Conservation (phyloP, 805 yeast species). For the Hagleromyces aurorensis region DNA sequence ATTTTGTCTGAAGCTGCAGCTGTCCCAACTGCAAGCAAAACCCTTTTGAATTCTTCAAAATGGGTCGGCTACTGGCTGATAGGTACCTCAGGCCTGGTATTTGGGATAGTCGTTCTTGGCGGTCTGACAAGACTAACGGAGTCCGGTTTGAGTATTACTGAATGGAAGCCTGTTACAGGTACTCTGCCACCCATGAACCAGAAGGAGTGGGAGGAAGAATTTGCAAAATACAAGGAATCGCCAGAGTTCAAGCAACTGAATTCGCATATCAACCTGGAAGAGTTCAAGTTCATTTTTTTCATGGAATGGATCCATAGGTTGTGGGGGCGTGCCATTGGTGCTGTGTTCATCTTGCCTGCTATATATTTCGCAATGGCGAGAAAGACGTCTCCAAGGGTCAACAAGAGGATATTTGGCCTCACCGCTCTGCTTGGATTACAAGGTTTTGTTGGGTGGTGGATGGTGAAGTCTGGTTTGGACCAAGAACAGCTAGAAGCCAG, state of each 20-base stretch:
- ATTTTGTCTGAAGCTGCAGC: slow-evolving; percentile 5
- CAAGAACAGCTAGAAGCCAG: slow-evolving; percentile 68
- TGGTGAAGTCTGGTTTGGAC: slow-evolving; percentile 94
- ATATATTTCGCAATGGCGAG: slow-evolving; percentile 64
- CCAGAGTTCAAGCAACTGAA: slow-evolving; percentile 90
- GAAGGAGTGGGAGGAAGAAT: slow-evolving; percentile 80
- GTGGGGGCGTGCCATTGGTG: slow-evolving; percentile 87
- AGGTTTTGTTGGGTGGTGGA: slow-evolving; percentile 99
- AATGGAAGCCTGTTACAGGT: slow-evolving; percentile 98
- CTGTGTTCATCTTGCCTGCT: slow-evolving; percentile 77
- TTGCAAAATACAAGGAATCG: slow-evolving; percentile 67
- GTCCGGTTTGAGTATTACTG: slow-evolving; percentile 92
- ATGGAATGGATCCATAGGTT: slow-evolving; percentile 98
- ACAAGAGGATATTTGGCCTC: slow-evolving; percentile 60
- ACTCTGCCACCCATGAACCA: slow-evolving; percentile 79
- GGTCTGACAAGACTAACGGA: slow-evolving; percentile 94
- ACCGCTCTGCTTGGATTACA: slow-evolving; percentile 80
- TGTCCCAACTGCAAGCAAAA: slow-evolving; percentile 28
- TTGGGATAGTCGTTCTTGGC: slow-evolving; percentile 93
- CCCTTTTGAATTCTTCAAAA: slow-evolving; percentile 40
- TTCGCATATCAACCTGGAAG: slow-evolving; percentile 75
- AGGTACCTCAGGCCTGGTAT: slow-evolving; percentile 80
- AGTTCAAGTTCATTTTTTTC: slow-evolving; percentile 86
- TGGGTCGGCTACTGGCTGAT: slow-evolving; percentile 81
- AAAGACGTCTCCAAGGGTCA: slow-evolving; percentile 58